Evolutionary conservation across 2,329 filamentous ascomycete species (phyloP).

Genomic region (Cercospora canescens): DNA sequence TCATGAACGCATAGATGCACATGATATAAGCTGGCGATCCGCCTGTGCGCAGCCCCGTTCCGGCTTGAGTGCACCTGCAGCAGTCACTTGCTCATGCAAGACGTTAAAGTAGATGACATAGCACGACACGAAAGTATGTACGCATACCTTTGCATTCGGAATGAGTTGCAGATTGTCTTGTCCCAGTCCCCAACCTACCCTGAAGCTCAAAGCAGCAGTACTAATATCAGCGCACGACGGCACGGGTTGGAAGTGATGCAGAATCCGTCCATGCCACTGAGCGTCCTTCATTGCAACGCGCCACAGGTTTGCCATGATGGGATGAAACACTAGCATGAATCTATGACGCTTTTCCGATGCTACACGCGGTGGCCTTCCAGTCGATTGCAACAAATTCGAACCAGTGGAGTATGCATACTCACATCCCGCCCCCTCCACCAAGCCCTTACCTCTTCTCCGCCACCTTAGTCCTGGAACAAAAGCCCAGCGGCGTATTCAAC

Average conservation of each 20-base stretch:
- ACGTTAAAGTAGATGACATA: not conserved
- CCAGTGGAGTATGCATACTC: not conserved
- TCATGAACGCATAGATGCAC: not conserved
- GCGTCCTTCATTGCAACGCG: not conserved
- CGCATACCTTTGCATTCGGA: not conserved
- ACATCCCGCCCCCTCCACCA: not conserved
- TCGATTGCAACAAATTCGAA: not conserved
- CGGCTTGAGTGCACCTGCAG: not conserved
- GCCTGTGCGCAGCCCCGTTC: not conserved
- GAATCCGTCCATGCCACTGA: not conserved
- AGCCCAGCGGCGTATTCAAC: slow-evolving; percentile 51
- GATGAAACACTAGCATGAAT: not conserved
- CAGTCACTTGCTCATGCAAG: not conserved
- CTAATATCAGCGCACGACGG: too few species aligned
- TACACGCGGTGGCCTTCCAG: not conserved
- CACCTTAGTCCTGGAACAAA: slow-evolving; percentile 43
- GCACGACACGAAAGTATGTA: not conserved
- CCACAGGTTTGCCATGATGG: not conserved
- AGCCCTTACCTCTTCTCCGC: not conserved
- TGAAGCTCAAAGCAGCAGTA: not conserved
- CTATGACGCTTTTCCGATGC: not conserved
- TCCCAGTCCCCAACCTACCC: not conserved
- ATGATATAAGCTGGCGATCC: not conserved
- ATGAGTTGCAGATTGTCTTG: not conserved
- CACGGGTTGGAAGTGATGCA: too few species aligned